phyloP scores from a whole-genome alignment of 805 yeast genomes.

The Wickerhamomyces queroliae region DNA sequence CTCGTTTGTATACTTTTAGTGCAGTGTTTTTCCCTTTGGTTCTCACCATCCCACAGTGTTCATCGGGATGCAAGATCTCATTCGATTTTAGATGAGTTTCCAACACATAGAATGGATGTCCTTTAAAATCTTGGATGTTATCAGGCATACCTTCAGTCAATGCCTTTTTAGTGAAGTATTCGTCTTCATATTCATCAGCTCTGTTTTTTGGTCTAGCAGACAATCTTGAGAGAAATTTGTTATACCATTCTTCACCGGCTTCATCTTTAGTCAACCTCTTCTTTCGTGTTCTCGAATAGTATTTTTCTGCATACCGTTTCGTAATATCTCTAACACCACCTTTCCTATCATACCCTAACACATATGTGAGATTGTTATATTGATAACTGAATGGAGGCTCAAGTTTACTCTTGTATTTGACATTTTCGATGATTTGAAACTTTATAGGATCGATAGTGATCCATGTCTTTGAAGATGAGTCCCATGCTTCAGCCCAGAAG shows the following conservation, averaged over 20 bases:
- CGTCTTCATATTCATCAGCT: constrained; percentile 43
- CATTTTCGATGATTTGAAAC: constrained; percentile 54
- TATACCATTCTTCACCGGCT: constrained; percentile 55
- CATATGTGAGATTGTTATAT: constrained; percentile 63
- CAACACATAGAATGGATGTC: constrained; percentile 81
- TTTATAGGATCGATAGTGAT: constrained; percentile 81
- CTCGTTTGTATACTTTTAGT: constrained; percentile 62
- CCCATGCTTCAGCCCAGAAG: constrained; percentile 96
- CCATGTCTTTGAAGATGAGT: constrained; percentile 65
- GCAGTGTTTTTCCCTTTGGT: constrained; percentile 36
- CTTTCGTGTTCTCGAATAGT: constrained; percentile 69
- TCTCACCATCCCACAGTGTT: constrained; percentile 69
- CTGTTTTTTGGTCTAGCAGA: constrained; percentile 11
- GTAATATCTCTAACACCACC: constrained; percentile 79
- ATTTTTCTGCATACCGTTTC: constrained; percentile 66
- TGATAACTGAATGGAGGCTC: constrained; percentile 68
- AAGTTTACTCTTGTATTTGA: constrained; percentile 47
- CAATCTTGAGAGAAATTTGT: constrained; percentile 28
- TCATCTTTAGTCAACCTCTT: constrained; percentile 60
- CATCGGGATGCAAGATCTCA: constrained; percentile 66
- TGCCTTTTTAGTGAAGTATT: constrained; percentile 57
- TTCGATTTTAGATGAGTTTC: constrained; percentile 68
- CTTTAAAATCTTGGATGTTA: constrained; percentile 72
- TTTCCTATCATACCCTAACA: constrained; percentile 63
- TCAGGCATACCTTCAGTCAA: constrained; percentile 84